Percentiles rank a stretch among this genome's conserved stretches.
phyloP scores from a whole-genome alignment of 1,284 basidiomycete species.

The Sporisorium scitamineum region DNA sequence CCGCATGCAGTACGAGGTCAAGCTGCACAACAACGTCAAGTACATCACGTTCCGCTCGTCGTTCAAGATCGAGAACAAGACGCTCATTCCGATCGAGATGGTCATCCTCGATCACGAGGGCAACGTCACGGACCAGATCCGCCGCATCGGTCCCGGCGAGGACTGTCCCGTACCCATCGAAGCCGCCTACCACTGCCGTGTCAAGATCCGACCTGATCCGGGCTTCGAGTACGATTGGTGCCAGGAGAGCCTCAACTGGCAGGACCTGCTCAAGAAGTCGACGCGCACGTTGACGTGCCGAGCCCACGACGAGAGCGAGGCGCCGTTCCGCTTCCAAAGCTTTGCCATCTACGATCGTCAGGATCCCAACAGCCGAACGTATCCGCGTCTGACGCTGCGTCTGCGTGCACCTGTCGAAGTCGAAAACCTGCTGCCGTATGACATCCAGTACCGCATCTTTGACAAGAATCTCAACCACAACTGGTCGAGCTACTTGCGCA shows the following conservation, averaged over 20 bases:
- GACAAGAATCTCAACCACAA: conserved; percentile 92
- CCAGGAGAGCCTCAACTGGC: conserved; percentile 83
- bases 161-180: conserved; percentile 92
- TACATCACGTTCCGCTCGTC: conserved; percentile 93
- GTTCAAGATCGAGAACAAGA: conserved; percentile 91
- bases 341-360: conserved; percentile 84
- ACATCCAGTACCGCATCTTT: conserved; percentile 92
- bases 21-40: conserved; percentile 92
- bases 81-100: conserved; percentile 91
- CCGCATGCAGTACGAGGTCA: conserved; percentile 89
- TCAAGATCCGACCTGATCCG: conserved; percentile 92
- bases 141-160: conserved; percentile 90
- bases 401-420: conserved; percentile 96
- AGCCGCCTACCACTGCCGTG: conserved; percentile 83
- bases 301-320: conserved; percentile 83
- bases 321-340: conserved; percentile 94
- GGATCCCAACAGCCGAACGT: conserved; percentile 74
- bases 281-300: conserved; percentile 87
- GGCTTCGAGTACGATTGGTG: conserved; percentile 97
- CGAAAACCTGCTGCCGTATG: conserved; percentile 95
- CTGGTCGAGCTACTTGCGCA: conserved; percentile 86
- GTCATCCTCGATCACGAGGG: conserved; percentile 88
- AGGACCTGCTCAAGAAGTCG: conserved; percentile 82
- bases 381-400: conserved; percentile 85
- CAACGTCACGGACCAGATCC: conserved; percentile 81